Evolutionary conservation across 768 basidiomycete species (phyloP).

Genomic region (Panaeolus papilionaceus): DNA sequence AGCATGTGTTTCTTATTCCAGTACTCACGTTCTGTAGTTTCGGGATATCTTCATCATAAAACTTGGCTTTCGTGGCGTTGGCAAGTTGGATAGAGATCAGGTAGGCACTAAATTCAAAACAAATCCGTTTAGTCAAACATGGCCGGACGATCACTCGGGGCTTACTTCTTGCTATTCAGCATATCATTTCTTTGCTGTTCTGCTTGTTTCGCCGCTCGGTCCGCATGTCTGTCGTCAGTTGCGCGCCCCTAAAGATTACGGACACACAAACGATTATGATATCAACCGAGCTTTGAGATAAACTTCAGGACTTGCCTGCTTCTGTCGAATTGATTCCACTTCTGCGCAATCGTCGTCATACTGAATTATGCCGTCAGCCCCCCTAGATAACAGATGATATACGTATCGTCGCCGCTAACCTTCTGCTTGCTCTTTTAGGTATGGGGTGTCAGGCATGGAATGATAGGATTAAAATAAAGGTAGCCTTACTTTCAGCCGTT

Average conservation of each 20-base stretch:
- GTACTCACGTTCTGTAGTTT: conserved; percentile 71
- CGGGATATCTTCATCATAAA: conserved; percentile 75
- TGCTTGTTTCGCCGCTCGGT: conserved; percentile 72
- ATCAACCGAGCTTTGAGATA: conserved; percentile 19
- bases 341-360: conserved; percentile 83
- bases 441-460: conserved; percentile 9
- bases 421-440: conserved; percentile 64
- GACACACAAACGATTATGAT: conserved; percentile 16
- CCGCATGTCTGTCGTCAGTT: conserved; percentile 77
- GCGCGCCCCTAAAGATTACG: conserved; percentile 56
- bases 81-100: conserved; percentile 73
- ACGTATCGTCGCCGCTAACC: conserved; percentile 38
- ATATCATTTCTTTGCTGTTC: conserved; percentile 81
- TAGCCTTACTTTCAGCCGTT: conserved; percentile 68
- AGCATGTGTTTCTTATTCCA: conserved; percentile 16
- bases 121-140: conserved; percentile 8
- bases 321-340: conserved; percentile 76
- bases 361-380: conserved; percentile 45
- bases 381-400: conserved; percentile 22
- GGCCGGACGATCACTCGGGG: background rate
- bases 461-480: conserved; percentile 11
- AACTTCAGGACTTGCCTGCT: conserved; percentile 59
- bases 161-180: conserved; percentile 83
- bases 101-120: conserved; percentile 55
- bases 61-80: conserved; percentile 72